Evolutionary conservation across 2,329 filamentous ascomycete genomes (phyloP), one percentile per base, ranked within the genome.

Genomic region (Calonectria pseudoreteaudii): DNA sequence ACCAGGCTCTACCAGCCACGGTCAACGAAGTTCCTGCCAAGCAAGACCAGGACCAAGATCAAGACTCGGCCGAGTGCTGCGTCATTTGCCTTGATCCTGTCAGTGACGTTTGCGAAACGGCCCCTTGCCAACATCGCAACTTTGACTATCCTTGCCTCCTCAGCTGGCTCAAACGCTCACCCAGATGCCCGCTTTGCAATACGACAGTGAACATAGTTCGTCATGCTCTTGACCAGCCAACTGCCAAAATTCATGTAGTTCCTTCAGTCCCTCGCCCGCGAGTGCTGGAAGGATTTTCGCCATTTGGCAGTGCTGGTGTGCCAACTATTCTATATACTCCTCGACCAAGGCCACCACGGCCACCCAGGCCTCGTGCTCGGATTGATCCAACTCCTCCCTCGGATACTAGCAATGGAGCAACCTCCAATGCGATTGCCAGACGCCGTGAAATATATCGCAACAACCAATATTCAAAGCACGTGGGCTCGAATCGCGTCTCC

Each of bases 131-230:
- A 52, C 96, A 98, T 86, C 86, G 88, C 71, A 91, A 92, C 78
- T 98, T 97, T 82, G 95, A 98, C 86, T 97, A 95, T 81, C 83
- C 95, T 16, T 98, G 96, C 83, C 90, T 98, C 8, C 85, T 93
- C 28, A 95, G 90, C 84, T 98, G 96, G 96, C 87, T 98, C 7
- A 90, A 95, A 78, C 88, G 94, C 76, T 90, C 91, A 13, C 88
- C 92, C 0, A 90, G 88, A 62, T 98, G 96, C 81, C 96, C 96
- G 23, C 87, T 98, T 67, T 98, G 96, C 90, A 93, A 92, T 75
- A 81, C 87, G 6, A 76, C 80, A 50, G 87, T 92, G 44, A 79
- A 82, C 8, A 87, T 90, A 28, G 91, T 98, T 62, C 90, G 92
- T 76, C 94, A 96, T 82, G 89, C 92, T 75, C 91, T 92, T 79